Conservation (phyloP, 192 early-diverging fungal genomes). For the Coemansia sp. region DNA sequence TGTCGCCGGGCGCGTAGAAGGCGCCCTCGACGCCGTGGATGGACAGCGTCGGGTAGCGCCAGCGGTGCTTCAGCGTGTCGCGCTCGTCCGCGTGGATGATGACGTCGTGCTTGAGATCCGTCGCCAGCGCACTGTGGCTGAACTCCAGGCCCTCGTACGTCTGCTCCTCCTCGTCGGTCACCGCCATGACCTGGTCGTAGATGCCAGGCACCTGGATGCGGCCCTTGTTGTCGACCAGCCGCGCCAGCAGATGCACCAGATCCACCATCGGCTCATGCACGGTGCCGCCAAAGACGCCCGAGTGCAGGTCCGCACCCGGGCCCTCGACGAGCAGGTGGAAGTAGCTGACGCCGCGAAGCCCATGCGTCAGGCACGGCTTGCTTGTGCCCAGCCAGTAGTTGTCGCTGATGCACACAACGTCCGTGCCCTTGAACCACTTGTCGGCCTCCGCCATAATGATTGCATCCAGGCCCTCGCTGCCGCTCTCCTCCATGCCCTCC, state of each 20-base stretch:
- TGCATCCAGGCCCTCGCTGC: constrained; percentile 92
- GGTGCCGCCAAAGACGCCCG: constrained; percentile 92
- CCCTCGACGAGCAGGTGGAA: constrained; percentile 70
- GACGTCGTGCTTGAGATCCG: constrained; percentile 74
- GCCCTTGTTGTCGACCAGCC: constrained; percentile 81
- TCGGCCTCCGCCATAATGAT: constrained; percentile 85
- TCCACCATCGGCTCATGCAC: constrained; percentile 99
- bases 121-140: constrained; percentile 52
- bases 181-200: constrained; percentile 83
- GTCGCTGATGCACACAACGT: constrained; percentile 96
- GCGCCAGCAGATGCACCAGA: constrained; percentile 77
- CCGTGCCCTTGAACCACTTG: constrained; percentile 86
- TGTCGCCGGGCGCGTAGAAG: constrained; percentile 88
- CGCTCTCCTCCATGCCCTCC: constrained; percentile 91
- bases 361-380: constrained; percentile 98
- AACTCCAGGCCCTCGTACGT: constrained; percentile 88
- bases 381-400: constrained; percentile 98
- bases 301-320: constrained; percentile 91
- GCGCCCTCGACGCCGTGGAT: constrained; percentile 98
- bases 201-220: constrained; percentile 91
- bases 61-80: constrained; percentile 84
- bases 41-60: constrained; percentile 94
- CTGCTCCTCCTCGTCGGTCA: constrained; percentile 78
- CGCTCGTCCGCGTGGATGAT: constrained; percentile 77
- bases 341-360: constrained; percentile 78